Evolutionary conservation across 192 early-diverging fungal species (phyloP), one percentile per base, ranked within the genome.

Genomic region (Thoreauomyces humboldtii): DNA sequence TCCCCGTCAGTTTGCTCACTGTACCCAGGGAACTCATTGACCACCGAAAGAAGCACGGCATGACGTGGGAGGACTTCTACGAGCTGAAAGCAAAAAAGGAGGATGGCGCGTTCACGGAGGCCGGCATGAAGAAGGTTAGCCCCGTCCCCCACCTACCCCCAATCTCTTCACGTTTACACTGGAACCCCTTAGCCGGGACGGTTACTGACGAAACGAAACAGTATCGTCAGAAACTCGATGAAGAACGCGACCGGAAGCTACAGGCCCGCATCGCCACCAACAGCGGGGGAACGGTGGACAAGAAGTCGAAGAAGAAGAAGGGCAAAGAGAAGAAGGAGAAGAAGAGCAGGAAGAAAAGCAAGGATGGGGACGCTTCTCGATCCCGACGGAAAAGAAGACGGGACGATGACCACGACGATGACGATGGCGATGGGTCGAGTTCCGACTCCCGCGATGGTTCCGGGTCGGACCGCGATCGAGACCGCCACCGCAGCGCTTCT

Each of bases 51-150:
- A 61, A 46, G 27, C 15, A 19, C 29, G 59, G 59, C 17, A 61
- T 61, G 59, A 51, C 59, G 14, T 61, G 59, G 59, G 59, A 61
- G 21, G 59, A 61, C 41, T 61, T 61, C 46, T 15, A 24, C 19
- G 59, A 14, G 11, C 24, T 61, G 9, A 61, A 36, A 46, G 59
- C 59, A 15, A 45, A 61, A 28, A 61, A 61, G 43, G 59, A 61
- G 42, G 59, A 61, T 17, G 59, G 59, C 15, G 35, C 59, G 11
- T 61, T 61, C 38, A 36, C 34, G 28, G 59, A 61, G 27, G 59
- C 59, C 17, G 28, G 41, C 14, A 61, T 61, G 59, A 61, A 50
- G 24, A 48, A 61, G 59, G 59, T 61, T 14, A 15, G 41, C 14
- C 11, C 19, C 2, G 22, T 21, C 17, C 24, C 48, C 9, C 11